Evolutionary conservation across 306 rosid species (phyloP), one percentile per base, ranked within the genome.

Genomic region (Cyclanthera cordifolia): DNA sequence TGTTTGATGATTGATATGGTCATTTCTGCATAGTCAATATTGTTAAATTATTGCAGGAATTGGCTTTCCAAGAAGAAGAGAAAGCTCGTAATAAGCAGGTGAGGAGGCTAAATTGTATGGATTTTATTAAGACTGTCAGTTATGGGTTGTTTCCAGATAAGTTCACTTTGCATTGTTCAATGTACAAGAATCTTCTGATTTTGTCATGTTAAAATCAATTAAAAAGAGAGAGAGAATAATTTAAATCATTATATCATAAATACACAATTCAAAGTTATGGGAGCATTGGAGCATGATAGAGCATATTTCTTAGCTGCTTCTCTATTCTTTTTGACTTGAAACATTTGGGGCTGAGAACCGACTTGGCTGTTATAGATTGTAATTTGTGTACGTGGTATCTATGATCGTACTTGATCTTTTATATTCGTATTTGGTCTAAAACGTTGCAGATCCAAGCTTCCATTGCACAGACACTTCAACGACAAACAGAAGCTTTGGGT

Each of bases 51-150:
- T 19, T 64, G 19, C 63, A 85, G 86, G 89, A 85, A 75, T 72
- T 79, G 73, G 85, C 89, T 70, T 80, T 85, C 41, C 89, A 82
- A 54, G 89, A 85, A 67, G 89, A 85, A 49, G 89, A 85, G 74
- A 85, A 68, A 67, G 86, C 81, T 73, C 86, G 89, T 68, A 85
- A 85, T 74, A 85, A 82, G 85, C 84, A 85, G 89, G 89, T 85
- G 30, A 50, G 53, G n/a, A 45, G 56, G 70, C 65, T 9, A 63
- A 50, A 8, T 52, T 70, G 27, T 24, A n/a, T 52, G 25, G 21
- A n/a, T 17, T 17, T 4, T 59, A 4, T 28, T 28, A 28, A 28
- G 32, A 28, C 32, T 28, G 19, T 32, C n/a, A 4, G 11, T 3
- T 27, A 32, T 16, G 3, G 65, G 30, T 64, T 13, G 4, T 45